Base-by-base conservation (phyloP, 2,329 filamentous ascomycete species). In the Fusarium caatingaense region DNA sequence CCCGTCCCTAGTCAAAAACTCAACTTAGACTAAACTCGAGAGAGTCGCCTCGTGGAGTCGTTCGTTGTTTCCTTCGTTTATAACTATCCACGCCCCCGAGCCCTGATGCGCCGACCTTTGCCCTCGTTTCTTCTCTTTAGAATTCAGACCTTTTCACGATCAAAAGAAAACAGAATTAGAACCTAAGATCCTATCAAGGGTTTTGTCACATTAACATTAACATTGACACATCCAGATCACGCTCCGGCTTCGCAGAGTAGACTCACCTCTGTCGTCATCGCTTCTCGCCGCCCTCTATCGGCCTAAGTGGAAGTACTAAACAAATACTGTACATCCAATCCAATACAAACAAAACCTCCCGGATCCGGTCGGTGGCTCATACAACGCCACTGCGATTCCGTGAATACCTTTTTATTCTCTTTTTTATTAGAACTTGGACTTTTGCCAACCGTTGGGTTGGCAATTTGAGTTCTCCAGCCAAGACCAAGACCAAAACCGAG, bases 371-470 rank as follows among this genome's bases (percentile, higher is more conserved):
- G 69, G 68, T 69, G 65, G 68, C 68, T 59, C 55, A 69, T 51
- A 59, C 56, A 56, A 66, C 68, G 68, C 68, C 68, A 71, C 68
- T 64, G 23, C 50, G 61, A n/a, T 47, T 51, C 44, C 56, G 54
- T 51, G 53, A 62, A 68, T 57, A 63, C 56, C n/a, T n/a, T 45
- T 66, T 42, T 18, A 37, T 50, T 50, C 20, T 37, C 21, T 28
- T 27, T 23, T 41, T 57, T 48, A 63, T 64, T 54, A 42, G 34
- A 62, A 45, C 48, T 49, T 60, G 50, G 25, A 25, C 40, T 40
- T 53, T 72, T 69, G 64, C 68, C 65, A 69, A 57, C 68, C 68
- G 61, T 69, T 69, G 58, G 65, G 68, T 71, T 71, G 68, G 68
- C 61, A 55, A 47, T 53, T 37, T 45, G 18, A 53, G 49, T 53